Evolutionary conservation across 257 asterid species (phyloP).

Genomic region (Penstemon davidsonii): DNA sequence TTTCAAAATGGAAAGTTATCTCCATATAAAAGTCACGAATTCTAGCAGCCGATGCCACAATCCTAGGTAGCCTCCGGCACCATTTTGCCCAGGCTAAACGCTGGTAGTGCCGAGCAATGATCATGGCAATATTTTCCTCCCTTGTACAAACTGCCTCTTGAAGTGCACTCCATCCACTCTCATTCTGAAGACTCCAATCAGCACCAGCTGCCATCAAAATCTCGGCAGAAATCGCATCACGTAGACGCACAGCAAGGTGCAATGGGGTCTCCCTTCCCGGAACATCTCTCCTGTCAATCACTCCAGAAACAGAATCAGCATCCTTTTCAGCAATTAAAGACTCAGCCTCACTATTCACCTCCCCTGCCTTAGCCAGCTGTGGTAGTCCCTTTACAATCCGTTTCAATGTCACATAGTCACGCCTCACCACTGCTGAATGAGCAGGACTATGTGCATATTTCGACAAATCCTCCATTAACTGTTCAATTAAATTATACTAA

Average conservation of each 20-base stretch:
- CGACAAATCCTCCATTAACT: slow-evolving; percentile 78
- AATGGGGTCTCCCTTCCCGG: slow-evolving; percentile 97
- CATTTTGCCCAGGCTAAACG: slow-evolving; percentile 99
- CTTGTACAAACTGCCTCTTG: slow-evolving; percentile 99
- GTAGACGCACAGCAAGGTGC: slow-evolving; percentile 87
- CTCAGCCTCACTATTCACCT: slow-evolving; percentile 75
- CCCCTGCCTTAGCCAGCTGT: slow-evolving; percentile 83
- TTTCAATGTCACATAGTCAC: slow-evolving; percentile 65
- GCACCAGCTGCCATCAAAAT: slow-evolving; percentile 98
- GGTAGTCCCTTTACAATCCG: slow-evolving; percentile 73
- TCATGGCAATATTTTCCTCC: slow-evolving; percentile 94
- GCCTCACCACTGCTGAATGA: slow-evolving; percentile 75
- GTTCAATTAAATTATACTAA: slow-evolving; percentile 30
- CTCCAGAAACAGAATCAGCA: slow-evolving; percentile 77
- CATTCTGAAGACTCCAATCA: slow-evolving; percentile 99
- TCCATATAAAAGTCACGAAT: slow-evolving; percentile 98
- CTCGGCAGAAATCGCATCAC: slow-evolving; percentile 81
- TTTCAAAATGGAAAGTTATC: slow-evolving; percentile 95
- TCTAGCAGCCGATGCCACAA: slow-evolving; percentile 81
- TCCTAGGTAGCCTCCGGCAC: slow-evolving; percentile 99
- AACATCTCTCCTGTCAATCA: slow-evolving; percentile 89
- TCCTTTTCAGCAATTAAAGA: slow-evolving; percentile 81
- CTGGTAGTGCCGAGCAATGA: slow-evolving; percentile 92
- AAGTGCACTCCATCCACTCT: slow-evolving; percentile 98
- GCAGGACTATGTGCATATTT: slow-evolving; percentile 82